Base-by-base conservation (phyloP, 2,329 filamentous ascomycete genomes). In the Sporothrix euskadiensis region DNA sequence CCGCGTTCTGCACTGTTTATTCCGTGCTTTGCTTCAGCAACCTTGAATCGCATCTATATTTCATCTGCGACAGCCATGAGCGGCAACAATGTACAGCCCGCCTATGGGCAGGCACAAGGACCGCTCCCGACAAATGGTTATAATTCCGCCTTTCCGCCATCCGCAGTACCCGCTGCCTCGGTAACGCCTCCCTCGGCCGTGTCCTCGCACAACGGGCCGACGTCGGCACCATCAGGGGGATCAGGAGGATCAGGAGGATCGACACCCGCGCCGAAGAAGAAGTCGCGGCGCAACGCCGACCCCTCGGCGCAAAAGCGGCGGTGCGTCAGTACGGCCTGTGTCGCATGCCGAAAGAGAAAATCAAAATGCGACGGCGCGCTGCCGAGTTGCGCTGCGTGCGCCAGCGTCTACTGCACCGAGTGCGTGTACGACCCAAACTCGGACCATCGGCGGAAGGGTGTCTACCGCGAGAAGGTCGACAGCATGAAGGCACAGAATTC, bases 371-470 rank as follows among this genome's bases (percentile, higher is more conserved):
- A 98, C 82, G 95, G 95, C 74, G 94, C 94, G 73, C 86, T 92
- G 5, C 95, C 95, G 6, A 94, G 93, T 78, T 98, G 96, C 80
- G 95, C 95, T 8, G 95, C 96, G n/a, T 99, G 96, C 82, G 90
- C 93, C 75, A 97, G 94, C 77, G 95, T 98, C 72, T 98, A 99
- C 80, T 89, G 90, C 75, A 96, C 93, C 75, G 90, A 92, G 83
- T 98, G 96, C 81, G 87, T 98, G 76, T 98, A 98, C 85, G 95
- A 98, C 80, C 95, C 94, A 3, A 97, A 94, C 80, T 97, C 94
- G 74, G 96, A 99, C 81, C 94, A 98, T 81, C 92, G 96, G 69
- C 91, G 96, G 69, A 98, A 98, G 81, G 96, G 96, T 74, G 96
- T 98, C 68, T 98, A 98, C 82, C 94, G 95, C 79, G 94, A 97